A percentile compares a stretch with the other conserved stretches of the same genome.
phyloP scores from a whole-genome alignment of 192 early-diverging fungal species.

The Linnemannia schmuckeri region DNA sequence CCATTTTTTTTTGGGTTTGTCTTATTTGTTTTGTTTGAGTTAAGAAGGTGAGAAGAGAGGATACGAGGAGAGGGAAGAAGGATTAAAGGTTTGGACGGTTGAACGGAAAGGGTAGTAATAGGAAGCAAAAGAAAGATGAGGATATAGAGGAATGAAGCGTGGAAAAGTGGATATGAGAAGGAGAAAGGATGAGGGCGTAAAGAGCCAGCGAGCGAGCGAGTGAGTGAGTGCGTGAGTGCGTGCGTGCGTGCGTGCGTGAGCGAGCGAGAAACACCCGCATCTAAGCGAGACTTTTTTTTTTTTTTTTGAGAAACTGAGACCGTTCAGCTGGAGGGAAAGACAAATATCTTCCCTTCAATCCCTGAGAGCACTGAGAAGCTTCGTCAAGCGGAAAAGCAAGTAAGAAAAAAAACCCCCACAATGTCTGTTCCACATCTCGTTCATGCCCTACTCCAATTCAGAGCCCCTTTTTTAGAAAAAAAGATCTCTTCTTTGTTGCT shows the following conservation, averaged over 20 bases:
- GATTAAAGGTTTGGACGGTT: neutral
- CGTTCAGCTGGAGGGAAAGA: neutral
- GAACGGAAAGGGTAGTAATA: neutral
- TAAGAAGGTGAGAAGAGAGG: neutral
- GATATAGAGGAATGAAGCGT: neutral
- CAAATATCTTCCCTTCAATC: neutral
- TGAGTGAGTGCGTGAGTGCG: neutral
- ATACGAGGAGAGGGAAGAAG: neutral
- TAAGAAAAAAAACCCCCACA: neutral
- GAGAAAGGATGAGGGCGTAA: neutral
- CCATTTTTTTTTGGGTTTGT: slow-evolving; percentile 7
- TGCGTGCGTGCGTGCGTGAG: neutral
- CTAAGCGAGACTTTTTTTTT: neutral
- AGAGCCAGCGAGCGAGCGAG: neutral
- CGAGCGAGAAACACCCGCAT: neutral
- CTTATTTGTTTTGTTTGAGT: neutral
- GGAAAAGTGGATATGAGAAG: neutral
- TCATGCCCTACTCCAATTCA: neutral
- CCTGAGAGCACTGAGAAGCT: neutral
- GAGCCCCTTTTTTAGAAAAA: neutral
- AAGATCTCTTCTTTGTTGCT: neutral
- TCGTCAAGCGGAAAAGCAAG: neutral
- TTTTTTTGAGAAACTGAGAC: neutral
- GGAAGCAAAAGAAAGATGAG: neutral
- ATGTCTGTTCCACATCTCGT: neutral